These are phyloP conservation scores for Oryza longistaminata DNA, from an alignment of 176 grass and related monocot genomes.

Conservation along the genomic window DNA sequence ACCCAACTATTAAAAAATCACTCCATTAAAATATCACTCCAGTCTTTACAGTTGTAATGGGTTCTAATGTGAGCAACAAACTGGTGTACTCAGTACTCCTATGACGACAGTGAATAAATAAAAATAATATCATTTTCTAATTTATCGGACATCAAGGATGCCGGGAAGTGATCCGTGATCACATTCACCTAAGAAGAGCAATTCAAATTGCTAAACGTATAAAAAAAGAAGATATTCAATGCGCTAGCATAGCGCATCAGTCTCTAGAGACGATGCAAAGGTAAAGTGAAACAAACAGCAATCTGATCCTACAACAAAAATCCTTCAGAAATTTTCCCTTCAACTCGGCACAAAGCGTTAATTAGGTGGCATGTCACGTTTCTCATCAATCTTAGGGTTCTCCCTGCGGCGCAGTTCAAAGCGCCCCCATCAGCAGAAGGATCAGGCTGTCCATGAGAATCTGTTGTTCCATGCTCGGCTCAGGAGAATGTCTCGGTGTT, in stretches of 20 bases:
- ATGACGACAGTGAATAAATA: background rate
- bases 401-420: slow-evolving; percentile 73
- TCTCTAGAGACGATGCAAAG: background rate
- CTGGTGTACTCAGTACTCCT: background rate
- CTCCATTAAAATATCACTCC: background rate
- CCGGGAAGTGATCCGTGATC: background rate
- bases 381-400: slow-evolving; percentile 41
- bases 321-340: slow-evolving; percentile 15
- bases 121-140: background rate
- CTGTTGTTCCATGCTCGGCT: slow-evolving; percentile 36
- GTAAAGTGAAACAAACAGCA: slow-evolving; percentile 4
- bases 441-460: slow-evolving; percentile 37
- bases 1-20: background rate
- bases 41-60: background rate
- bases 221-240: slow-evolving; percentile 23
- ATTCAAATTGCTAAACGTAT: slow-evolving; percentile 14
- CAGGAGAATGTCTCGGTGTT: slow-evolving; percentile 52
- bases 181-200: background rate
- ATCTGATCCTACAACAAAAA: slow-evolving; percentile 24
- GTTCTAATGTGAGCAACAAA: background rate
- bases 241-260: background rate
- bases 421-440: slow-evolving; percentile 27
- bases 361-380: slow-evolving; percentile 34
- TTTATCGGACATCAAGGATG: background rate
- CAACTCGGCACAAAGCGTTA: slow-evolving; percentile 19